These are phyloP conservation scores for Hypoxylon rubiginosum DNA, from an alignment of 2,329 filamentous ascomycete species.

Conservation along the genomic window DNA sequence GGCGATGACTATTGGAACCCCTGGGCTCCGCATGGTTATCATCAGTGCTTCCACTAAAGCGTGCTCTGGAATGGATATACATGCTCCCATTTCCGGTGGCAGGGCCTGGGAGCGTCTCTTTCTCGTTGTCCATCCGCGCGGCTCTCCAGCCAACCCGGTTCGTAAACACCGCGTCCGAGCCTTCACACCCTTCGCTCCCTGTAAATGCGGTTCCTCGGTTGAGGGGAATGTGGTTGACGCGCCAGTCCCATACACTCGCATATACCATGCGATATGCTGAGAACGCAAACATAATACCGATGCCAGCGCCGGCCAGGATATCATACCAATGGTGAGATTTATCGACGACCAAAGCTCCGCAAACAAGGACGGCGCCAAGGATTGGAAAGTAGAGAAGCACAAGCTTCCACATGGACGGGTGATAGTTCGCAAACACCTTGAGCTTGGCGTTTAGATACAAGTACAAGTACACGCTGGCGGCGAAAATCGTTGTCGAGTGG, in stretches of 20 bases:
- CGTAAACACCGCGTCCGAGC: constrained; percentile 46
- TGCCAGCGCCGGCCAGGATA: constrained; percentile 71
- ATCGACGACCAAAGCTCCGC: constrained; percentile 73
- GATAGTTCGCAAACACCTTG: constrained; percentile 76
- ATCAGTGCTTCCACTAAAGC: background rate
- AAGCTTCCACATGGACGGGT: constrained; percentile 77
- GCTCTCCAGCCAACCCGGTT: constrained; percentile 45
- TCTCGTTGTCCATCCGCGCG: constrained; percentile 7
- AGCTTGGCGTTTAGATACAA: constrained; percentile 80
- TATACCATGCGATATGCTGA: constrained; percentile 76
- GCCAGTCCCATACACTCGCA: constrained; percentile 77
- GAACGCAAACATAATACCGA: constrained; percentile 74
- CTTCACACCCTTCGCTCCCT: constrained; percentile 41
- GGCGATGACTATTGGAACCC: background rate
- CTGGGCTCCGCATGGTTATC: background rate
- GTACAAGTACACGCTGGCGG: constrained; percentile 73
- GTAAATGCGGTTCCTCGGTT: constrained; percentile 54
- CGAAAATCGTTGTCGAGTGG: constrained; percentile 74
- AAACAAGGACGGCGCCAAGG: constrained; percentile 71
- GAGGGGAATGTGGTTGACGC: constrained; percentile 76
- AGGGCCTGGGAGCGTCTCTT: constrained; percentile 26
- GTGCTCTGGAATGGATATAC: background rate
- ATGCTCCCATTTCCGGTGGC: constrained; percentile 14
- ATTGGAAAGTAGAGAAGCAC: constrained; percentile 69
- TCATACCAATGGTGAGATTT: constrained; percentile 80